These are phyloP conservation scores for Solanum aculeatissimum DNA, from an alignment of 305 asterid species.

Conservation along the genomic window DNA sequence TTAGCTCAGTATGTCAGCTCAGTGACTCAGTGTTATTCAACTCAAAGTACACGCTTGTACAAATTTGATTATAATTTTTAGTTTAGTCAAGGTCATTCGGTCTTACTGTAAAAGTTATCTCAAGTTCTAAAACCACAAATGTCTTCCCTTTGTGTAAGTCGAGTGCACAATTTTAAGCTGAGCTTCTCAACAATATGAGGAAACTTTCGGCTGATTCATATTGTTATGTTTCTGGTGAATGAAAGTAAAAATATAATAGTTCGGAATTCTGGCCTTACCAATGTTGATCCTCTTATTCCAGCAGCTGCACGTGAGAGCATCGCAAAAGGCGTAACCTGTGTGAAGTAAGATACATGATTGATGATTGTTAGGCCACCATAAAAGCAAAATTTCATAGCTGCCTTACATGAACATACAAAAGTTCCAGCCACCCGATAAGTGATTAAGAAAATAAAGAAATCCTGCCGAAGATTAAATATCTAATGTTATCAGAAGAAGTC, in stretches of 20 bases:
- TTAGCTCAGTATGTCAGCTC: neutral
- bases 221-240: neutral
- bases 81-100: neutral
- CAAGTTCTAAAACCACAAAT: neutral
- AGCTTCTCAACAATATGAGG: neutral
- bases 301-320: conserved; percentile 92
- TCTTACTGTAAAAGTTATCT: neutral
- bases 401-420: neutral
- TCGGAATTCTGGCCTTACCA: conserved; percentile 36
- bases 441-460: neutral
- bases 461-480: neutral
- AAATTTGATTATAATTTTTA: neutral
- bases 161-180: neutral
- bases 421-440: neutral
- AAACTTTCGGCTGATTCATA: neutral
- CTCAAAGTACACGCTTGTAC: neutral
- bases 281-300: conserved; percentile 90
- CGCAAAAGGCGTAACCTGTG: conserved; percentile 86
- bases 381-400: neutral
- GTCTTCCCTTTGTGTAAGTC: neutral
- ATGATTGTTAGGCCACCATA: neutral
- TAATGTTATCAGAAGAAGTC: neutral
- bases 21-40: neutral
- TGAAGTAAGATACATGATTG: neutral
- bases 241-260: neutral